Percentiles rank a stretch among this genome's conserved stretches.
These are phyloP conservation scores for Nakataea oryzae DNA, from an alignment of 2,329 filamentous ascomycete genomes.

Conservation along the genomic window DNA sequence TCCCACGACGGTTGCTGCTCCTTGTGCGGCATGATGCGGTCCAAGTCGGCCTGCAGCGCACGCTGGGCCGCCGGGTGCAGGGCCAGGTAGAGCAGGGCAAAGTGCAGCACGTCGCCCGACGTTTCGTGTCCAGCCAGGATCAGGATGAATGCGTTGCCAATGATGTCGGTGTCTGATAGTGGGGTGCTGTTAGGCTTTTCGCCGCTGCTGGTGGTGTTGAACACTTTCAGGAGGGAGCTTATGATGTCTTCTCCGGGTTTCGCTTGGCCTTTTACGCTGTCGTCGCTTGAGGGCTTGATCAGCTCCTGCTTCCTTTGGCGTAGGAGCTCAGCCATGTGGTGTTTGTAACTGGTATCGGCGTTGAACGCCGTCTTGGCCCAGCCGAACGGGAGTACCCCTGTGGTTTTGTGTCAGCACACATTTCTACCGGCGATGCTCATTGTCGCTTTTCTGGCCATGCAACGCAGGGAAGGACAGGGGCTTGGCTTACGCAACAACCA, in stretches of 20 bases:
- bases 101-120: constrained; percentile 66
- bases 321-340: constrained; percentile 62
- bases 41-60: constrained; percentile 57
- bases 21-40: constrained; percentile 38
- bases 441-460: no score
- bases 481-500: constrained; percentile 39
- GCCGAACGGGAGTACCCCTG: constrained; percentile 37
- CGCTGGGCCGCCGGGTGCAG: constrained; percentile 53
- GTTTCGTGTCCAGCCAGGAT: constrained; percentile 73
- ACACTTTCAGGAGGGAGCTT: constrained; percentile 34
- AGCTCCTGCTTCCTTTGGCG: constrained; percentile 44
- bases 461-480: not conserved
- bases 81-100: constrained; percentile 57
- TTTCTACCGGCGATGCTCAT: no score
- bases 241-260: constrained; percentile 30
- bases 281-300: constrained; percentile 22
- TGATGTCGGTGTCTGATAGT: constrained; percentile 53
- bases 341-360: constrained; percentile 51
- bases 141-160: constrained; percentile 62
- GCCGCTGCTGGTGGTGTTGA: constrained; percentile 5
- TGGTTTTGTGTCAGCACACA: not conserved
- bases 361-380: constrained; percentile 38
- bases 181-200: constrained; percentile 14
- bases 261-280: constrained; percentile 26
- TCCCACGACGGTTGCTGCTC: not conserved